Percentiles rank a stretch among this genome's conserved stretches.
Conservation (phyloP, 352 stramenopile genomes). For the Halophytophthora batemanensis region DNA sequence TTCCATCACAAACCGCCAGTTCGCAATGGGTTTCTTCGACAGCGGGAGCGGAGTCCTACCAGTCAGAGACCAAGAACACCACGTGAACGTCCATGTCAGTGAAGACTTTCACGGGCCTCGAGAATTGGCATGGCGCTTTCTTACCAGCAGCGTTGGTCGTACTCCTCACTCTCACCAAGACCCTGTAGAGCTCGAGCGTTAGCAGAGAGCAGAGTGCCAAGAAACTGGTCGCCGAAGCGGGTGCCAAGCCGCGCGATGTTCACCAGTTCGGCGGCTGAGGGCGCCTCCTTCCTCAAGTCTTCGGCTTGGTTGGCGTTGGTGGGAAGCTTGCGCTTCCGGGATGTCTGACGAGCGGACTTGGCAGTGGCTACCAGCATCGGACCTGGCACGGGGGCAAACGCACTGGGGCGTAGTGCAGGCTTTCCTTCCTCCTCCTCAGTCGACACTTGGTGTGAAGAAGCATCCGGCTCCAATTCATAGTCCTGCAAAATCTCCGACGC, state of each 20-base stretch:
- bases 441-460: neutral
- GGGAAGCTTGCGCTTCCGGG: slow-evolving; percentile 41
- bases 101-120: neutral
- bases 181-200: slow-evolving; percentile 52
- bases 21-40: slow-evolving; percentile 59
- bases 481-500: slow-evolving; percentile 43
- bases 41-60: slow-evolving; percentile 50
- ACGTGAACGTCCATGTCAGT: slow-evolving; percentile 5
- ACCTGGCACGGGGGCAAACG: slow-evolving; percentile 38
- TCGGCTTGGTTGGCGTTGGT: slow-evolving; percentile 2
- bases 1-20: slow-evolving; percentile 70
- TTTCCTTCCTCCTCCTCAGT: neutral
- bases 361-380: slow-evolving; percentile 39
- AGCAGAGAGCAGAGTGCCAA: slow-evolving; percentile 40
- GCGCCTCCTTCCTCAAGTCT: slow-evolving; percentile 1
- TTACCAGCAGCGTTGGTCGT: slow-evolving; percentile 49
- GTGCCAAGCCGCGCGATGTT: slow-evolving; percentile 29
- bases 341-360: slow-evolving; percentile 18
- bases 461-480: slow-evolving; percentile 29
- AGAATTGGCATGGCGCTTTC: neutral
- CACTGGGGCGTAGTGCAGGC: slow-evolving; percentile 8
- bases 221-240: slow-evolving; percentile 38
- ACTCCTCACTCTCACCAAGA: slow-evolving; percentile 14
- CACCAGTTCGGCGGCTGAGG: slow-evolving; percentile 20
- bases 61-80: neutral